A percentile compares a stretch with the other conserved stretches of the same genome.
Evolutionary conservation across 1,139 yeast genomes (phyloP).

Genomic region (Pichia norvegensis): DNA sequence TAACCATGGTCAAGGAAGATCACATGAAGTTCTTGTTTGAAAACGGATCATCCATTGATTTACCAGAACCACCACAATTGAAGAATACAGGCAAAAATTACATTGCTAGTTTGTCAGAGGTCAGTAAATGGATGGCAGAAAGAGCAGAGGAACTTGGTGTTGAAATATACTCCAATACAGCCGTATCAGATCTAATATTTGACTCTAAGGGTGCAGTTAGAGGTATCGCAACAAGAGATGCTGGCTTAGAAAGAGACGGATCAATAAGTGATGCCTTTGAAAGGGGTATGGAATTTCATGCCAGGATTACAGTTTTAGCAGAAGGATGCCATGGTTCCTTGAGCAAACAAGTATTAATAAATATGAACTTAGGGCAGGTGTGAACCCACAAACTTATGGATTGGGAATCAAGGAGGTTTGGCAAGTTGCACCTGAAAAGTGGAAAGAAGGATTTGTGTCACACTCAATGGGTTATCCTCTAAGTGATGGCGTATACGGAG

Average conservation of each 20-base stretch:
- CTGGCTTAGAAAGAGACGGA: constrained; percentile 74
- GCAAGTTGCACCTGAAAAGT: constrained; percentile 86
- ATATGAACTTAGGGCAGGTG: constrained; percentile 56
- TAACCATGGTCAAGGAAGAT: constrained; percentile 62
- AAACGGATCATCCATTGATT: constrained; percentile 43
- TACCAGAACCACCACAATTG: constrained; percentile 95
- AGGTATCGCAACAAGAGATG: constrained; percentile 91
- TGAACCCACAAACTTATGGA: constrained; percentile 85
- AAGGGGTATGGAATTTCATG: constrained; percentile 94
- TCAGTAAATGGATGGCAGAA: constrained; percentile 75
- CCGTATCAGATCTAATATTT: constrained; percentile 78
- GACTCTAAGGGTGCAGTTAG: constrained; percentile 53
- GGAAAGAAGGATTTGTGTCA: constrained; percentile 71
- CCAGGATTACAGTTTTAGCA: constrained; percentile 78
- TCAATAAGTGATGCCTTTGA: constrained; percentile 69
- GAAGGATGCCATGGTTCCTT: constrained; percentile 98
- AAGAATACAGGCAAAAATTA: constrained; percentile 71
- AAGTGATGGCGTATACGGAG: constrained; percentile 70
- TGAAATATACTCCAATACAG: constrained; percentile 84
- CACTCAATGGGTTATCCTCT: constrained; percentile 92
- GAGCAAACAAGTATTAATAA: constrained; percentile 67
- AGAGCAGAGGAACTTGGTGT: constrained; percentile 91
- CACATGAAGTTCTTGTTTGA: constrained; percentile 61
- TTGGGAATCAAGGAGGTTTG: constrained; percentile 93
- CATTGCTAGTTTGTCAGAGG: constrained; percentile 75